Conservation (phyloP, 2,329 filamentous ascomycete genomes). For the Paraphaeosphaeria minitans region DNA sequence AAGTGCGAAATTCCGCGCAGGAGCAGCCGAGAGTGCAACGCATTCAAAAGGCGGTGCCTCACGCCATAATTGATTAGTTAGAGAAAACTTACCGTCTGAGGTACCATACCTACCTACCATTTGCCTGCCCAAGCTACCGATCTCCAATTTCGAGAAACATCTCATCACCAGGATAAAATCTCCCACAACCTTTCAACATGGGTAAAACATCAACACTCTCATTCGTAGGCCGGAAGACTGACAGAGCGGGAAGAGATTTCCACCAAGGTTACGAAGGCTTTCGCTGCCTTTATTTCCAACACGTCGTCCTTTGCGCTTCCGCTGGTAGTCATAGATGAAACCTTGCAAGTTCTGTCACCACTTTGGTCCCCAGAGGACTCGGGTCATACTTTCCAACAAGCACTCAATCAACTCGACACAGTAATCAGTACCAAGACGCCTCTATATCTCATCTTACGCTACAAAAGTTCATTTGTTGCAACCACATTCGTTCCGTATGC, state of each 20-base stretch:
- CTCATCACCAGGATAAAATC: neutral
- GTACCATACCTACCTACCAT: neutral
- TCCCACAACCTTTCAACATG: neutral
- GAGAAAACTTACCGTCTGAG: neutral
- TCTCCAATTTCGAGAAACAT: neutral
- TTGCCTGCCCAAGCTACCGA: neutral
- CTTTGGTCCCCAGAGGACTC: constrained; percentile 9
- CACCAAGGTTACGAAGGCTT: constrained; percentile 11
- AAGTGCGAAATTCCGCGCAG: constrained; percentile 19
- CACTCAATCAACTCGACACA: constrained; percentile 24
- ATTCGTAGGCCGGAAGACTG: neutral
- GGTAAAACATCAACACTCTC: neutral
- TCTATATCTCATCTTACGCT: constrained; percentile 29
- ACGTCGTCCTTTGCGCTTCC: constrained; percentile 17
- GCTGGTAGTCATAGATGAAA: constrained; percentile 6
- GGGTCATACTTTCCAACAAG: constrained; percentile 15
- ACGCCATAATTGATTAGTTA: neutral
- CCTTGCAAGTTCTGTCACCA: constrained; percentile 9
- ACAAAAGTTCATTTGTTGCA: constrained; percentile 15
- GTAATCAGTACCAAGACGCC: constrained; percentile 20
- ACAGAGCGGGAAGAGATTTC: constrained; percentile 4
- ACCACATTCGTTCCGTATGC: constrained; percentile 35
- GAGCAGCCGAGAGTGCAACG: neutral
- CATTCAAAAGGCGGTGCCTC: neutral
- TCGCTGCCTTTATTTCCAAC: constrained; percentile 18